Base-by-base conservation (phyloP, 2,329 filamentous ascomycete genomes). In the Calonectria pauciramosa region DNA sequence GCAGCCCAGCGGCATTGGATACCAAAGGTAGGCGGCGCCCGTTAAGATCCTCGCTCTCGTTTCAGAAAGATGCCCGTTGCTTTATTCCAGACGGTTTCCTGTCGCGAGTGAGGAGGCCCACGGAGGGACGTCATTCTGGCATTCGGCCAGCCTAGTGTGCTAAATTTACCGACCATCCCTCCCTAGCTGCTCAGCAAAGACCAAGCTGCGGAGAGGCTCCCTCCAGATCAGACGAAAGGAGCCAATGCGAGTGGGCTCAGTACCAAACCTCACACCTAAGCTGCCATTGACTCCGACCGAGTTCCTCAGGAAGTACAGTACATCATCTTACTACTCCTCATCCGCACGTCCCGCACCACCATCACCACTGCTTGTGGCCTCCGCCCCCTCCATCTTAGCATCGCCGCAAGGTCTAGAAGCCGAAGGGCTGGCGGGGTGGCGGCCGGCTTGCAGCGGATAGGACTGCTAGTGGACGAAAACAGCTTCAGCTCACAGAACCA, bases 11-110 rank as follows among this genome's bases (percentile, higher is more conserved):
- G 26, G 26, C 51, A 64, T 23, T 64, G 54, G 70, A 52, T 47
- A 23, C 44, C n/a, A 20, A 47, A 23, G 44, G n/a, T 49, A 10
- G 44, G 32, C 49, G 20, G 23, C 71, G 60, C 67, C 60, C 51
- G 67, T 73, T 56, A 14, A 41, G 30, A 63, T 63, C 34, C 47
- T 47, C 44, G 23, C 26, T 73, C 38, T 66, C 32, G 71, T 73
- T 73, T 73, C 71, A 73, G 71, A 70, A 69, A 34, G 41, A 70
- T 52, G 49, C 38, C 56, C 51, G 49, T 52, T 67, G 30, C 68
- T 73, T 49, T 65, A 69, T 73, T 51, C 66, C 64, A 69, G 66
- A 73, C 66, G 59, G 63, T 26, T 65, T 49, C 14, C n/a, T 65
- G 41, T 65, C 60, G 41, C 41, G 60, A 65, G 60, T 28, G 60